Conservation (phyloP, 73 alveolate species). For the Stentor roeselii region DNA sequence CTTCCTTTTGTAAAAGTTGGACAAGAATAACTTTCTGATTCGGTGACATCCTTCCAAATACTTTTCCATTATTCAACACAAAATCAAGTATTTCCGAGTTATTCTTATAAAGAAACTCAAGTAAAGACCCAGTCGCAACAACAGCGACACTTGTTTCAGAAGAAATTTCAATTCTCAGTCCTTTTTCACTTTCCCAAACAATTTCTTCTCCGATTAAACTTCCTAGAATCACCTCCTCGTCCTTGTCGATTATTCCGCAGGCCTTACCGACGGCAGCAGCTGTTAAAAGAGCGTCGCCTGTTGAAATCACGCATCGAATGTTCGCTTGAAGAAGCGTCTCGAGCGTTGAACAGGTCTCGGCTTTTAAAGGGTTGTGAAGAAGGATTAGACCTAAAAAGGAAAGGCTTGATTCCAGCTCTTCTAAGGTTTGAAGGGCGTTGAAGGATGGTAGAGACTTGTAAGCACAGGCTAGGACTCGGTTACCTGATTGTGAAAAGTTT, state of each 20-base stretch:
- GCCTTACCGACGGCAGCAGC: slow-evolving; percentile 93
- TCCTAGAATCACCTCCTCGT: neutral
- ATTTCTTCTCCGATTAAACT: neutral
- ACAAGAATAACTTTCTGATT: slow-evolving; percentile 94
- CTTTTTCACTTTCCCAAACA: neutral
- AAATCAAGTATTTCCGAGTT: slow-evolving; percentile 58
- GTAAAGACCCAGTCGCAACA: neutral
- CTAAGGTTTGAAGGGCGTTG: slow-evolving; percentile 40
- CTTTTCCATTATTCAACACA: slow-evolving; percentile 72
- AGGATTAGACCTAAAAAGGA: slow-evolving; percentile 85
- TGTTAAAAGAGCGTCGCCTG: slow-evolving; percentile 97
- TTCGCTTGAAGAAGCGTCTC: slow-evolving; percentile 68
- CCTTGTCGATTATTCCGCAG: slow-evolving; percentile 43
- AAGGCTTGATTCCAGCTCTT: slow-evolving; percentile 78
- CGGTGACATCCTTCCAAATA: slow-evolving; percentile 98
- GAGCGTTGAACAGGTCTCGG: slow-evolving; percentile 68
- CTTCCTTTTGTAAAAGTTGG: slow-evolving; percentile 65
- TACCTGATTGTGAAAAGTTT: slow-evolving; percentile 84
- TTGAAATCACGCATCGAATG: slow-evolving; percentile 88
- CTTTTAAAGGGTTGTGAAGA: slow-evolving; percentile 83
- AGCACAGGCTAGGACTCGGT: slow-evolving; percentile 89
- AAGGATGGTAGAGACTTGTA: slow-evolving; percentile 58
- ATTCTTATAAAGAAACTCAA: neutral
- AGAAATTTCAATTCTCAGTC: neutral
- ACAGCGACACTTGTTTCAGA: neutral